Evolutionary conservation across 2,329 filamentous ascomycete genomes (phyloP).

Genomic region (Sarocladiaceae sp.): DNA sequence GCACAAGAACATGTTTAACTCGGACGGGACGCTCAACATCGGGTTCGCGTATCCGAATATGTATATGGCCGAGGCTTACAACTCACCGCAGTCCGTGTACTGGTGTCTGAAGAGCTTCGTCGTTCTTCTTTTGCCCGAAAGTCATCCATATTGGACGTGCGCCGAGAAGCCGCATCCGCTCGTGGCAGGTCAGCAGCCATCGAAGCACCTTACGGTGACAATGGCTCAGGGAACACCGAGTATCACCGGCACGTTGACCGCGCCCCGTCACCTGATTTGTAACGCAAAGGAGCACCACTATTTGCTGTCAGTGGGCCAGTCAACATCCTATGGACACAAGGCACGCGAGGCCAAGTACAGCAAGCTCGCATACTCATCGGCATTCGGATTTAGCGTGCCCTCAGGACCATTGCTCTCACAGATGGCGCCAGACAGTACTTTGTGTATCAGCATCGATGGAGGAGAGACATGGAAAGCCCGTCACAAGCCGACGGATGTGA

Average conservation of each 20-base stretch:
- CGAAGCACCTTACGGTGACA: not conserved
- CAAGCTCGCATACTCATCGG: constrained; percentile 43
- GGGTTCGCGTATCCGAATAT: constrained; percentile 36
- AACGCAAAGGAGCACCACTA: constrained; percentile 30
- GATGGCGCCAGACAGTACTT: constrained; percentile 29
- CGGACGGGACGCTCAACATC: constrained; percentile 45
- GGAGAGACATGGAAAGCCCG: constrained; percentile 13
- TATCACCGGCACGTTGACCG: not conserved
- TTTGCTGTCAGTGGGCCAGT: constrained; percentile 33
- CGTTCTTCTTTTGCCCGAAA: constrained; percentile 26
- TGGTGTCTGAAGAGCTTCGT: constrained; percentile 48
- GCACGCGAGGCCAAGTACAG: constrained; percentile 37
- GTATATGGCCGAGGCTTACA: constrained; percentile 51
- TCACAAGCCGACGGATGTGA: constrained; percentile 12
- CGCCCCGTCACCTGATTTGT: constrained; percentile 8
- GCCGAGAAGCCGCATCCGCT: constrained; percentile 22
- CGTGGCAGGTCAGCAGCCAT: not conserved
- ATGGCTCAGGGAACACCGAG: not conserved
- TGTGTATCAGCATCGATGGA: constrained; percentile 13
- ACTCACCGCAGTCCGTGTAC: constrained; percentile 49
- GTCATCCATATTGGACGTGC: constrained; percentile 38
- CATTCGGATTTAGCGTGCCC: constrained; percentile 39
- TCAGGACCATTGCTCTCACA: constrained; percentile 27
- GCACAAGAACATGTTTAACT: constrained; percentile 36
- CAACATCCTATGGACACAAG: constrained; percentile 30